Conservation (phyloP, 805 yeast species). For the Teunomyces barrocoloradensis region DNA sequence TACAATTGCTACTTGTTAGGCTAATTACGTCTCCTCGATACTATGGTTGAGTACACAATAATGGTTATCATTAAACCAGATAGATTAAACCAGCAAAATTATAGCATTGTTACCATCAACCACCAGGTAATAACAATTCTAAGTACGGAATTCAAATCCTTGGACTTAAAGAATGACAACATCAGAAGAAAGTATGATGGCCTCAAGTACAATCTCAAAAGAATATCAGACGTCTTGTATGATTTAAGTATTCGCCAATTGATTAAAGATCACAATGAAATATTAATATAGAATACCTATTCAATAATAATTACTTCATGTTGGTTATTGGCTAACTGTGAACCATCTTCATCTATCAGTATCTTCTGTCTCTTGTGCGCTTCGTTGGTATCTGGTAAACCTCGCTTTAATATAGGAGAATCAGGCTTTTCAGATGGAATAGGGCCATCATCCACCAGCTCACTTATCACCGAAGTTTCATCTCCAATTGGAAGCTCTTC, state of each 20-base stretch:
- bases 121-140: slow-evolving; percentile 20
- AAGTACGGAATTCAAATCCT: slow-evolving; percentile 25
- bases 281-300: background rate
- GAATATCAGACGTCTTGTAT: slow-evolving; percentile 24
- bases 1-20: slow-evolving; percentile 22
- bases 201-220: slow-evolving; percentile 26
- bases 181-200: slow-evolving; percentile 28
- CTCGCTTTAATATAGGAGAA: background rate
- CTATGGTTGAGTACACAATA: slow-evolving; percentile 24
- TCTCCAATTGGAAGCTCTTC: too few relatives aligned
- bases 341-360: background rate
- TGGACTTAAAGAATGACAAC: slow-evolving; percentile 29
- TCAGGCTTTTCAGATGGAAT: too few relatives aligned
- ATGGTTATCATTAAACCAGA: slow-evolving; percentile 20
- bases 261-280: background rate
- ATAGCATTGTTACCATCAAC: slow-evolving; percentile 19
- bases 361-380: slow-evolving; percentile 5
- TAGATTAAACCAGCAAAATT: slow-evolving; percentile 9
- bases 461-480: too few relatives aligned
- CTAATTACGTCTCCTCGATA: slow-evolving; percentile 20
- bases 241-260: slow-evolving; percentile 17
- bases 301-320: background rate
- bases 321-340: background rate
- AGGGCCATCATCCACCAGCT: too few relatives aligned
- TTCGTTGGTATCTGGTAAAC: background rate